Evolutionary conservation across 2,329 filamentous ascomycete species (phyloP).

Genomic region (Onygena corvina): DNA sequence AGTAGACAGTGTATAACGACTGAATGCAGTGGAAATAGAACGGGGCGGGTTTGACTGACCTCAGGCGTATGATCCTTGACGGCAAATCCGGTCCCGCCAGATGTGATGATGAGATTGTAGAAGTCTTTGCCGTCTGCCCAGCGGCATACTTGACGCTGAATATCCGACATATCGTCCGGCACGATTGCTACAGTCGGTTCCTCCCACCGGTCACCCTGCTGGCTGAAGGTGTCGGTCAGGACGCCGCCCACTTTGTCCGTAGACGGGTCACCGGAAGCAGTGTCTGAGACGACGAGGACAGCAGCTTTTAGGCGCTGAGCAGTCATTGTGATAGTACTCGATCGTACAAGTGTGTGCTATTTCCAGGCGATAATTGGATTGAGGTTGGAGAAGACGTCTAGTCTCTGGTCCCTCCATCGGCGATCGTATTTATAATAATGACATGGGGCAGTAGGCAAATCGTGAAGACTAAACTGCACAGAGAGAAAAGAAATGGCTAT

Average conservation of each 20-base stretch:
- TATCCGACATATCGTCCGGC: slow-evolving; percentile 59
- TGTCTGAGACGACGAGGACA: slow-evolving; percentile 82
- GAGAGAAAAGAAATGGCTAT: slow-evolving; percentile 1
- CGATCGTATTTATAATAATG: background rate
- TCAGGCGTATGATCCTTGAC: slow-evolving; percentile 77
- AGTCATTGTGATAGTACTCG: slow-evolving; percentile 20
- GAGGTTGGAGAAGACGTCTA: background rate
- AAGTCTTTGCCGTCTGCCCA: slow-evolving; percentile 59
- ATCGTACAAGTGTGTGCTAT: background rate
- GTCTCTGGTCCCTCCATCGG: background rate
- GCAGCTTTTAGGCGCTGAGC: slow-evolving; percentile 50
- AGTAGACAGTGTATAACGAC: background rate
- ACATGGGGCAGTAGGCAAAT: no score
- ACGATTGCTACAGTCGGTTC: slow-evolving; percentile 62
- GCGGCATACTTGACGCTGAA: slow-evolving; percentile 57
- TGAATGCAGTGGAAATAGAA: background rate
- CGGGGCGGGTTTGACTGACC: slow-evolving; percentile 38
- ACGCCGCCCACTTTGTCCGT: slow-evolving; percentile 61
- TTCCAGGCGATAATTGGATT: background rate
- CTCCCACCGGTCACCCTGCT: slow-evolving; percentile 58
- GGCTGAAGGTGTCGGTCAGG: slow-evolving; percentile 56
- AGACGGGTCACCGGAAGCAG: slow-evolving; percentile 64
- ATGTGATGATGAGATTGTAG: slow-evolving; percentile 69
- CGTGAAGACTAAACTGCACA: background rate
- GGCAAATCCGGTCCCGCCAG: slow-evolving; percentile 88